These are phyloP conservation scores for Lathyrus tuberosus DNA, from an alignment of 306 rosid genomes.

Conservation along the genomic window DNA sequence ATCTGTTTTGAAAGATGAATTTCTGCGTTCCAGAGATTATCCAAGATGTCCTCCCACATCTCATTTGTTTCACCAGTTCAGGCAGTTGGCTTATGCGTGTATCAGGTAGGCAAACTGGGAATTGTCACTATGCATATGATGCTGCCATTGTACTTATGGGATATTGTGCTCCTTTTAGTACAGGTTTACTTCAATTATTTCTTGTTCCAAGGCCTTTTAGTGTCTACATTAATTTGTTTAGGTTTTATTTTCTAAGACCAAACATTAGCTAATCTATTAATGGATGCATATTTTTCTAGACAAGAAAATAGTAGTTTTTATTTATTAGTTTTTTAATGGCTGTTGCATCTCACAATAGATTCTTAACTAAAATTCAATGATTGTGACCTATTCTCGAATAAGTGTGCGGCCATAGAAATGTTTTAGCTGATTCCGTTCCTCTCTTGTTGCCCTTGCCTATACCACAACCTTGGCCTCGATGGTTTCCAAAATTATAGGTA, in stretches of 20 bases:
- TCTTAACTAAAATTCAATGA: neutral
- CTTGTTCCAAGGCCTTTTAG: neutral
- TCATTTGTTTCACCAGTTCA: conserved; percentile 89
- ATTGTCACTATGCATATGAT: conserved; percentile 32
- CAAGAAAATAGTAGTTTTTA: conserved; percentile 9
- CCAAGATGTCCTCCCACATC: conserved; percentile 96
- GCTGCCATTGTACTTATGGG: conserved; percentile 24
- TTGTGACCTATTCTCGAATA: neutral
- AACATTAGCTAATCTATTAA: neutral
- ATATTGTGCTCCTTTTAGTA: conserved; percentile 14
- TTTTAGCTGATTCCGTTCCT: neutral
- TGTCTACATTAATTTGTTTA: conserved; percentile 6
- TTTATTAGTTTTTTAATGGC: conserved; percentile 7
- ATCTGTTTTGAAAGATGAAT: conserved; percentile 83
- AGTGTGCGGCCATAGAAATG: neutral
- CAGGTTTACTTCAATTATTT: neutral
- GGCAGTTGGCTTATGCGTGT: conserved; percentile 92
- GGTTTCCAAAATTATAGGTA: neutral
- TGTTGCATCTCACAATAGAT: conserved; percentile 6
- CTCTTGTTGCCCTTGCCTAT: neutral
- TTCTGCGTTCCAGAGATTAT: conserved; percentile 95
- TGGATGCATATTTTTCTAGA: neutral
- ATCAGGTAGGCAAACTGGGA: conserved; percentile 67
- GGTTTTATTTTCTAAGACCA: neutral
- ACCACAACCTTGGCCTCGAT: neutral